A percentile compares a stretch with the other conserved stretches of the same genome.
Conservation (phyloP, 441 rosid genomes). For the Sinapis alba region DNA sequence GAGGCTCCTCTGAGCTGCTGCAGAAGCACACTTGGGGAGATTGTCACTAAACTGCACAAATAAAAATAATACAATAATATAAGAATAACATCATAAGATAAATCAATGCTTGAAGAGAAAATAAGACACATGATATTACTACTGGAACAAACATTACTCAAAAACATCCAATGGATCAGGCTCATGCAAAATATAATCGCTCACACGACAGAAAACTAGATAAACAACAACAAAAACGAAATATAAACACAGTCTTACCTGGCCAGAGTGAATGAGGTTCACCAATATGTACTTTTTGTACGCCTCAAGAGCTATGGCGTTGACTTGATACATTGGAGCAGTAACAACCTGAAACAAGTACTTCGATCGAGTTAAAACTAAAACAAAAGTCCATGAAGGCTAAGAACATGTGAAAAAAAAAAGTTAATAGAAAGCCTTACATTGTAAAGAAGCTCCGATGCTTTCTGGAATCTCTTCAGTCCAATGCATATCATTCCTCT, state of each 20-base stretch:
- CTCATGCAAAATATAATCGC: constrained; percentile 5
- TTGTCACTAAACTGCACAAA: constrained; percentile 59
- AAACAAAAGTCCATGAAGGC: constrained; percentile 1
- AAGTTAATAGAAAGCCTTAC: constrained; percentile 43
- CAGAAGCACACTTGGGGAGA: constrained; percentile 86
- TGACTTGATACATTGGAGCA: constrained; percentile 78
- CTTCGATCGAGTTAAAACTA: constrained; percentile 16
- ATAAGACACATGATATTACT: neutral
- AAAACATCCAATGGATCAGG: constrained; percentile 8
- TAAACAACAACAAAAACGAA: neutral
- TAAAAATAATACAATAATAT: constrained; percentile 28
- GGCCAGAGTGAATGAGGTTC: constrained; percentile 85
- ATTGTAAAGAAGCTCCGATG: constrained; percentile 92
- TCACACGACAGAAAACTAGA: neutral
- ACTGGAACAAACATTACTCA: constrained; percentile 14
- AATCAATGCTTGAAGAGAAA: neutral
- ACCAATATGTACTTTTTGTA: constrained; percentile 89
- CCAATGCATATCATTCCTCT: constrained; percentile 99
- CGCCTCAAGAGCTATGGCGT: constrained; percentile 89
- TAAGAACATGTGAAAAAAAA: constrained; percentile 25
- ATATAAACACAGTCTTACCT: constrained; percentile 44
- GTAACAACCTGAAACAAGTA: constrained; percentile 72
- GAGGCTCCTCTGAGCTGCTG: constrained; percentile 75
- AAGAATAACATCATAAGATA: constrained; percentile 20
- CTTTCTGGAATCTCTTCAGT: constrained; percentile 75